These are phyloP conservation scores for Crithidia brevicula DNA, from an alignment of 208 protist genomes.

Conservation along the genomic window DNA sequence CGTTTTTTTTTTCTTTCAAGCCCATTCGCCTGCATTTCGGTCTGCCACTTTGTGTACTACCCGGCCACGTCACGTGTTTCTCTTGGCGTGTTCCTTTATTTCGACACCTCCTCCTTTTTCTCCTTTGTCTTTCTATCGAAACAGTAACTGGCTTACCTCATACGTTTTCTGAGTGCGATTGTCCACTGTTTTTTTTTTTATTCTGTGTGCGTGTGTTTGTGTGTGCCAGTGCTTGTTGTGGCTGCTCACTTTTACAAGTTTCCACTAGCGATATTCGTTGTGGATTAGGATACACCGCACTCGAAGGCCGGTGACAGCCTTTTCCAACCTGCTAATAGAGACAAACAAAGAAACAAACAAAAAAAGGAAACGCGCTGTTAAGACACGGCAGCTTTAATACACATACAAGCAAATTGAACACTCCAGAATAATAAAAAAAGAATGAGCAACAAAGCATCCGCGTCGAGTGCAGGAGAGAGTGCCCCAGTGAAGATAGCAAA, in stretches of 20 bases:
- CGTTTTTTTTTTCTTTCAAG: too few relatives aligned
- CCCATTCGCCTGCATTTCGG: too few relatives aligned
- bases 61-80: too few relatives aligned
- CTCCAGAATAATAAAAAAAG: neutral
- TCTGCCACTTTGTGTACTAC: too few relatives aligned
- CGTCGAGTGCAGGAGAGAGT: neutral
- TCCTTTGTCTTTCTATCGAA: neutral
- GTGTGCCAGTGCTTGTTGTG: neutral
- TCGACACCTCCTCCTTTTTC: neutral
- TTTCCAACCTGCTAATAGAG: too few relatives aligned
- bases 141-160: too few relatives aligned
- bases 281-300: too few relatives aligned
- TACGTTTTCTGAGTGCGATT: neutral
- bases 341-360: too few relatives aligned
- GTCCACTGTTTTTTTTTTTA: neutral
- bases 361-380: neutral
- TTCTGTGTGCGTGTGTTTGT: neutral
- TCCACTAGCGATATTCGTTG: neutral
- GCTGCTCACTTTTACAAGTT: neutral
- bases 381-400: too few relatives aligned
- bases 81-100: too few relatives aligned
- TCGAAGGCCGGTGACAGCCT: too few relatives aligned
- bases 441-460: conserved; percentile 1
- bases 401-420: too few relatives aligned
- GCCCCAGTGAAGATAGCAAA: neutral